Conservation (phyloP, 2,329 filamentous ascomycete genomes). For the Lecanoromycetidae sp. region DNA sequence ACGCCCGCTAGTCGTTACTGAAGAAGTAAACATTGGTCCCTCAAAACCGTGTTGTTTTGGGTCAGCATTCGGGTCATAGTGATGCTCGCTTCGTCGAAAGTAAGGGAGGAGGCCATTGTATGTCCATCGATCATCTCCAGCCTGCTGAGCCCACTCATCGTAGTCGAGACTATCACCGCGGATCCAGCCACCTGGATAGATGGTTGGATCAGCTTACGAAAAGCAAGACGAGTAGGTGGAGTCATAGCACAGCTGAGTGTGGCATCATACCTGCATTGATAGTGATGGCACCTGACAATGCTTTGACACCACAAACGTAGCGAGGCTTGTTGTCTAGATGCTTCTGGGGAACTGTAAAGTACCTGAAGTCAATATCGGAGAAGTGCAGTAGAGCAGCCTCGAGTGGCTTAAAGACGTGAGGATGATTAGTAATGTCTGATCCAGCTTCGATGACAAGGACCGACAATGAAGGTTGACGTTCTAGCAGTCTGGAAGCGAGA, state of each 20-base stretch:
- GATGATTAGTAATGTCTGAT: not conserved
- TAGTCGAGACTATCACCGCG: slow-evolving; percentile 2
- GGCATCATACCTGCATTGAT: not conserved
- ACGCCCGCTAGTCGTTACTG: slow-evolving; percentile 21
- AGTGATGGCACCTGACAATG: not conserved
- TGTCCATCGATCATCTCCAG: slow-evolving; percentile 2
- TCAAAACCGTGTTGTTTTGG: slow-evolving; percentile 6
- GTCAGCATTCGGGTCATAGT: slow-evolving; percentile 1
- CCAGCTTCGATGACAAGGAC: slow-evolving; percentile 6
- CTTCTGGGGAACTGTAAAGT: not conserved
- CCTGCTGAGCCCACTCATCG: not conserved
- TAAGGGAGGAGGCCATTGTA: slow-evolving; percentile 4
- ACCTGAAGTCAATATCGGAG: not conserved
- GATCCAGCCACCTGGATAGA: slow-evolving; percentile 7
- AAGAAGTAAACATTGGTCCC: slow-evolving; percentile 18
- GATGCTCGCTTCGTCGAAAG: slow-evolving; percentile 5
- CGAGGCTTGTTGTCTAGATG: not conserved
- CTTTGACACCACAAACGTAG: slow-evolving; percentile 1
- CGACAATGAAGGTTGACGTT: not conserved
- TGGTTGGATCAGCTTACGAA: too few relatives aligned
- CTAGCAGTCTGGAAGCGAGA: not conserved
- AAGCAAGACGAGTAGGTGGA: too few relatives aligned
- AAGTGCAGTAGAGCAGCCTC: not conserved
- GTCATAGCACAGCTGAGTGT: not conserved
- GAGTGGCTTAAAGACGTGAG: not conserved